phyloP scores from a whole-genome alignment of 257 asterid species.

The Solanum infundibuliforme region DNA sequence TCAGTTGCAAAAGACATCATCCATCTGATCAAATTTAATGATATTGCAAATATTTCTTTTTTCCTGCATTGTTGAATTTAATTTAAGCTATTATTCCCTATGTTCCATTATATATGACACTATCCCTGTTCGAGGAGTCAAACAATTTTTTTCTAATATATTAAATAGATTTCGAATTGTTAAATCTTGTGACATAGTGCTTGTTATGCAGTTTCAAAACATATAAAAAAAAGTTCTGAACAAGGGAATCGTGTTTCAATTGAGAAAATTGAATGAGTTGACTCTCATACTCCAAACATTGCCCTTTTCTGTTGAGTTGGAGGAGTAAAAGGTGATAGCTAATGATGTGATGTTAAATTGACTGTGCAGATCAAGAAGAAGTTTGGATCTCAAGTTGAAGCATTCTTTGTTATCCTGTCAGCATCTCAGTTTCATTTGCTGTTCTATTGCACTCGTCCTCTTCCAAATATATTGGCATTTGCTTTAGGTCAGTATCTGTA shows the following conservation, averaged over 20 bases:
- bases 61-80: neutral
- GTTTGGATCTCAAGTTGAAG: slow-evolving; percentile 89
- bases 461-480: slow-evolving; percentile 87
- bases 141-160: neutral
- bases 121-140: neutral
- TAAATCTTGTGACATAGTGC: neutral
- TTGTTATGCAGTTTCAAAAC: neutral
- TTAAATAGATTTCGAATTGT: neutral
- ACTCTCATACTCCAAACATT: neutral
- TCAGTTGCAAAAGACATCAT: neutral
- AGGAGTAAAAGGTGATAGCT: neutral
- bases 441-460: slow-evolving; percentile 95
- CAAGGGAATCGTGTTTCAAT: neutral
- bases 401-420: slow-evolving; percentile 71
- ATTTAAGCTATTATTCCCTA: neutral
- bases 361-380: slow-evolving; percentile 67
- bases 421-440: slow-evolving; percentile 78
- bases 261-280: neutral
- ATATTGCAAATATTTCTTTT: neutral
- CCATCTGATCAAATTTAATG: neutral
- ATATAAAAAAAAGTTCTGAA: neutral
- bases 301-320: neutral
- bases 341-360: slow-evolving; percentile 7
- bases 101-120: neutral
- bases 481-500: slow-evolving; percentile 50